These are phyloP conservation scores for Cytospora piceae DNA, from an alignment of 2,329 filamentous ascomycete genomes.

Conservation along the genomic window DNA sequence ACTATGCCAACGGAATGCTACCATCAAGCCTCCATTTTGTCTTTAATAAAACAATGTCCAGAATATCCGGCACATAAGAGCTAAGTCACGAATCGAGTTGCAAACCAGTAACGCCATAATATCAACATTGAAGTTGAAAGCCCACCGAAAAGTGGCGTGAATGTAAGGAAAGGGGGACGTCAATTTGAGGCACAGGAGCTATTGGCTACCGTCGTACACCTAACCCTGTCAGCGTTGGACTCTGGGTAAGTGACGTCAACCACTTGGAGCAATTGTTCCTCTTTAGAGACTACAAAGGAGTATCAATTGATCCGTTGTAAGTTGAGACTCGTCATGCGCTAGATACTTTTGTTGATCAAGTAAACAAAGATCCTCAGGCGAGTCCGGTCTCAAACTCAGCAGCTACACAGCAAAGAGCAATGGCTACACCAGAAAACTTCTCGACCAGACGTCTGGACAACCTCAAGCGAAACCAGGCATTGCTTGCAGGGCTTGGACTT, in stretches of 20 bases:
- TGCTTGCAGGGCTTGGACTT: constrained; percentile 52
- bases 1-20: no score
- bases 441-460: constrained; percentile 51
- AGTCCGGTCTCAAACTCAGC: neutral
- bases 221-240: neutral
- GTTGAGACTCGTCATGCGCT: no score
- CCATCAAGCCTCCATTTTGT: no score
- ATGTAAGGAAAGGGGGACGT: neutral
- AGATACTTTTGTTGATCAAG: no score
- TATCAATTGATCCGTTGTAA: neutral
- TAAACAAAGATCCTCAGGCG: no score
- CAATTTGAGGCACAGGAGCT: neutral
- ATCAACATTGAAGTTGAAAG: no score
- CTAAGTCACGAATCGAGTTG: no score
- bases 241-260: neutral
- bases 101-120: no score
- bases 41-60: no score
- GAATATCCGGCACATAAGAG: no score
- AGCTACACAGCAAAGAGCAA: neutral
- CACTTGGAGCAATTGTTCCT: neutral
- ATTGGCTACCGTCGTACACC: neutral
- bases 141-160: neutral
- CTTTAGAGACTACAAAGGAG: neutral
- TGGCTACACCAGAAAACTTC: constrained; percentile 38
- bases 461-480: constrained; percentile 52